Percentiles rank a stretch among this genome's conserved stretches.
These are phyloP conservation scores for Starmerella sp. DNA, from an alignment of 805 yeast species.

Conservation along the genomic window DNA sequence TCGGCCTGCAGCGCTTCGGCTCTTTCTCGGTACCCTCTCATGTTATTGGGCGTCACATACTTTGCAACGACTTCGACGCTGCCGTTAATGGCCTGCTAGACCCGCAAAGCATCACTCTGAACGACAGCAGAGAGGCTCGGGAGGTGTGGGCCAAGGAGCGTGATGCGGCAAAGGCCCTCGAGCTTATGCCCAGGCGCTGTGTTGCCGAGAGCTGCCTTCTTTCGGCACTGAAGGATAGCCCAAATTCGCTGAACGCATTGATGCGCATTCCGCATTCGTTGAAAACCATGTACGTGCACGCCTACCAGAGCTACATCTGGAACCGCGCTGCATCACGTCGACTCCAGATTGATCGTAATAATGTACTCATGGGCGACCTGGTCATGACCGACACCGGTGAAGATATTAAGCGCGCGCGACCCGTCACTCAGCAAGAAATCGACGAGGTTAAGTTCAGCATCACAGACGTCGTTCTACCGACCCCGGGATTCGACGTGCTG, in stretches of 20 bases:
- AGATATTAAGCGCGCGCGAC: slow-evolving; percentile 55
- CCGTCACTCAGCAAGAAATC: slow-evolving; percentile 65
- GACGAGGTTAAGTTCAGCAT: slow-evolving; percentile 48
- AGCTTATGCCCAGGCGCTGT: slow-evolving; percentile 76
- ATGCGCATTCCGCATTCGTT: slow-evolving; percentile 86
- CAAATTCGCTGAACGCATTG: slow-evolving; percentile 59
- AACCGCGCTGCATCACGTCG: slow-evolving; percentile 73
- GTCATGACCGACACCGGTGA: slow-evolving; percentile 30
- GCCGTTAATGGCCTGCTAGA: slow-evolving; percentile 71
- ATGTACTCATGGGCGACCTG: slow-evolving; percentile 19
- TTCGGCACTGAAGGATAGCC: slow-evolving; percentile 43
- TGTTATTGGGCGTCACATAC: slow-evolving; percentile 59
- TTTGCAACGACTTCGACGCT: slow-evolving; percentile 63
- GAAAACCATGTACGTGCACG: slow-evolving; percentile 91
- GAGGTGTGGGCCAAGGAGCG: slow-evolving; percentile 64
- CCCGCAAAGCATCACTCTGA: slow-evolving; percentile 74
- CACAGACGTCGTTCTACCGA: slow-evolving; percentile 82
- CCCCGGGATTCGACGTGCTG: slow-evolving; percentile 87
- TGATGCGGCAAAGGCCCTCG: slow-evolving; percentile 54
- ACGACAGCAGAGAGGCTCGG: slow-evolving; percentile 76
- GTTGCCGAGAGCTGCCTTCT: slow-evolving; percentile 73
- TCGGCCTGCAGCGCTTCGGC: slow-evolving; percentile 98
- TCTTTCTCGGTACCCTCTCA: slow-evolving; percentile 91
- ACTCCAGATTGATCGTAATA: slow-evolving; percentile 42
- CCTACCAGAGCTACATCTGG: slow-evolving; percentile 96